Conservation (phyloP, 495 filamentous ascomycete genomes). For the Clohesyomyces aquaticus region DNA sequence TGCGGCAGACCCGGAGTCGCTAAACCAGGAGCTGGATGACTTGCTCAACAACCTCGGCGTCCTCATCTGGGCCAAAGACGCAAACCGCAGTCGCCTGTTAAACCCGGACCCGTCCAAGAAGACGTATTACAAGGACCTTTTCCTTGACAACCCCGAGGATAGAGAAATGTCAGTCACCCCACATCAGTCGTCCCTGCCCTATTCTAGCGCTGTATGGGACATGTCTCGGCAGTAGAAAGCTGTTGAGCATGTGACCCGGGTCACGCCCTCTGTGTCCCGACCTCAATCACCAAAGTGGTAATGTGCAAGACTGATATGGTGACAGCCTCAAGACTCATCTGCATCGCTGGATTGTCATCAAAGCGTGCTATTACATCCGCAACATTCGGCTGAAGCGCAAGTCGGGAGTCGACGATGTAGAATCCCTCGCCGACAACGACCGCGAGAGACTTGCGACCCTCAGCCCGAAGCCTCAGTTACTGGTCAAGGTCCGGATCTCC, state of each 20-base stretch:
- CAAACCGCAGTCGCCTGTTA: constrained; percentile 23
- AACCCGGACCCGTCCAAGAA: constrained; percentile 23
- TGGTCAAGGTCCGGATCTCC: constrained; percentile 19
- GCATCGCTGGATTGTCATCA: constrained; percentile 38
- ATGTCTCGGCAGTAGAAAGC: too few relatives aligned
- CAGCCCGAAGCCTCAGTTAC: constrained; percentile 20
- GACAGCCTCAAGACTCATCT: constrained; percentile 29
- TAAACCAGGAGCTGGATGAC: constrained; percentile 22
- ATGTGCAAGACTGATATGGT: not conserved
- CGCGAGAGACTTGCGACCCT: not conserved
- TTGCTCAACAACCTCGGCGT: constrained; percentile 18
- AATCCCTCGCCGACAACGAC: constrained; percentile 18
- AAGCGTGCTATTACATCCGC: constrained; percentile 38
- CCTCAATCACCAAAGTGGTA: too few relatives aligned
- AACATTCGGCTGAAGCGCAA: constrained; percentile 32
- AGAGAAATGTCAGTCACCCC: constrained; percentile 18
- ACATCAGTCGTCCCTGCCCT: not conserved
- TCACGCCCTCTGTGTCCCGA: too few relatives aligned
- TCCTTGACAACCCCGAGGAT: constrained; percentile 28
- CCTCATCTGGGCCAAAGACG: constrained; percentile 29
- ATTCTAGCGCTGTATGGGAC: too few relatives aligned
- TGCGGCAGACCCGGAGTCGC: constrained; percentile 21
- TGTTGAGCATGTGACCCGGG: too few relatives aligned
- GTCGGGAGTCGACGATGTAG: constrained; percentile 11
- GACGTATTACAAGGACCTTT: constrained; percentile 28